phyloP scores from a whole-genome alignment of 23 red algal species.

The Gracilaria gracilis region DNA sequence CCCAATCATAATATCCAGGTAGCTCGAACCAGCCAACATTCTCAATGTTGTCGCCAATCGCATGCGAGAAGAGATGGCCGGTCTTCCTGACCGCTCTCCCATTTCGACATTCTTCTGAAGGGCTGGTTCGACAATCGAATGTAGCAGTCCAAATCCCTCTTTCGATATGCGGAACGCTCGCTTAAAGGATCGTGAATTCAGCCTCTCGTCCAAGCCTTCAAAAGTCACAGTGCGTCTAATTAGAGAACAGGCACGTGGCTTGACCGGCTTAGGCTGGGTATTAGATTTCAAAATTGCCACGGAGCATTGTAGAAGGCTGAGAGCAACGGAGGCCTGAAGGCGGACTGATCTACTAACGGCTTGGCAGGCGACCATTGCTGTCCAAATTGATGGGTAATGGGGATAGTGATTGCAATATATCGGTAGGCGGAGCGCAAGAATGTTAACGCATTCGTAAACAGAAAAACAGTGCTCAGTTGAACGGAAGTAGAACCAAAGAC shows the following conservation, averaged over 20 bases:
- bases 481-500: too few species aligned
- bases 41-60: constrained; percentile 11
- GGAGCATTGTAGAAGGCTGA: neutral
- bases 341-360: too few species aligned
- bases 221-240: constrained; percentile 8
- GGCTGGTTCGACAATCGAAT: neutral
- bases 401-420: too few species aligned
- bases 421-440: too few species aligned
- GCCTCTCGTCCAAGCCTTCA: neutral
- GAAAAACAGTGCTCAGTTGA: too few species aligned
- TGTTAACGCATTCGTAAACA: too few species aligned
- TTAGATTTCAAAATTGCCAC: neutral
- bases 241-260: neutral
- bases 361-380: too few species aligned
- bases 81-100: neutral
- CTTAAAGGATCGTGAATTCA: constrained; percentile 13
- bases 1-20: constrained; percentile 3
- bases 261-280: neutral
- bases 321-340: neutral
- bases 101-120: constrained; percentile 11
- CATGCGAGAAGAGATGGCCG: constrained; percentile 15
- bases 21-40: constrained; percentile 24
- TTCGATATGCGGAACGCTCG: constrained; percentile 23
- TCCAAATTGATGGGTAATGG: too few species aligned
- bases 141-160: neutral